Evolutionary conservation across 2,329 filamentous ascomycete species (phyloP).

Genomic region (Cucurbitaria berberidis): DNA sequence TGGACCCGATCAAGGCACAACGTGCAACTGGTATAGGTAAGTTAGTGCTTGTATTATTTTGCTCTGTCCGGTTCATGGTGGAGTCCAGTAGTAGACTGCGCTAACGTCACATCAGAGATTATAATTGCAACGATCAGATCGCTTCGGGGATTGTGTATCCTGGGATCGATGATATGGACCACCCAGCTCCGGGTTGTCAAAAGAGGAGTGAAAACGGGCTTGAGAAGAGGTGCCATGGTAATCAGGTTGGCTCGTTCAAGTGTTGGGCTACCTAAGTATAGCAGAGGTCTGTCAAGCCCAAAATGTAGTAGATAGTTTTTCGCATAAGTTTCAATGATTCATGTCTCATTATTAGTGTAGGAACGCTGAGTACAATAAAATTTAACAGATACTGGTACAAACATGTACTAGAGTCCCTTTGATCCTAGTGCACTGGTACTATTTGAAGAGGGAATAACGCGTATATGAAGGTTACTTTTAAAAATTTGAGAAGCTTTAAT

Average conservation of each 20-base stretch:
- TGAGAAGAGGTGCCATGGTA: not conserved
- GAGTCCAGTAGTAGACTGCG: not conserved
- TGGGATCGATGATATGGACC: not conserved
- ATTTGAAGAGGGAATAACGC: no score
- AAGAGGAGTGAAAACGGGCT: not conserved
- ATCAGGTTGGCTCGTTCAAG: not conserved
- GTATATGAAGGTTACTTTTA: no score
- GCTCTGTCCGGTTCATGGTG: not conserved
- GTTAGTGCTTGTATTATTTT: not conserved
- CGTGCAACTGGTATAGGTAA: not conserved
- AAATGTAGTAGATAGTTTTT: not conserved
- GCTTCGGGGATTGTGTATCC: not conserved
- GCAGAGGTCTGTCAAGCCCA: not conserved
- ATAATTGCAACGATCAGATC: not conserved
- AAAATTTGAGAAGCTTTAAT: no score
- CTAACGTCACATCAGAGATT: not conserved
- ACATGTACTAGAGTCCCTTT: no score
- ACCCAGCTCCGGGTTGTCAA: not conserved
- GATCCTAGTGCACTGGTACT: no score
- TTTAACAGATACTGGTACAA: no score
- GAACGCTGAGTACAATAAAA: no score
- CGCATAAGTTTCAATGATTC: not conserved
- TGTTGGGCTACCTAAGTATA: not conserved
- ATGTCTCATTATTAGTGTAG: not conserved
- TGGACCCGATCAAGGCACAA: not conserved